These are phyloP conservation scores for Candida quercuum DNA, from an alignment of 805 yeast species.

Conservation along the genomic window DNA sequence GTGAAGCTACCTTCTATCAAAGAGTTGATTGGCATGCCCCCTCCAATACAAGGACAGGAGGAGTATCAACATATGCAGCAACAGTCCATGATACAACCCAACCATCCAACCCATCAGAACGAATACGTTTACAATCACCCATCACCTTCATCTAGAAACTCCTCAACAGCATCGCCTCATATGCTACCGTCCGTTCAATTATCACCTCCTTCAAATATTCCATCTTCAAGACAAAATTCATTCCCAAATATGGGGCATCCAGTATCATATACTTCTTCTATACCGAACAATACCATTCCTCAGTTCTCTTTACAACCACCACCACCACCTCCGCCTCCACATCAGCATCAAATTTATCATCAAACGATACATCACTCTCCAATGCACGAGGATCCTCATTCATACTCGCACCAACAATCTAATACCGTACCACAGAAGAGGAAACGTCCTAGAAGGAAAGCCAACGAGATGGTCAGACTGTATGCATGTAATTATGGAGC, in stretches of 20 bases:
- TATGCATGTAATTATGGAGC: slow-evolving; percentile 42
- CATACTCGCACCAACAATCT: too few species aligned
- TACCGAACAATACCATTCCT: not conserved
- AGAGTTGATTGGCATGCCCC: slow-evolving; percentile 1
- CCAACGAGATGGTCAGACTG: slow-evolving; percentile 49
- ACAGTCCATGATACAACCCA: not conserved
- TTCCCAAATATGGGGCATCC: not conserved
- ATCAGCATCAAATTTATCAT: slow-evolving; percentile 5
- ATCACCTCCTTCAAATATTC: not conserved
- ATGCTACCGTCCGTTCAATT: not conserved
- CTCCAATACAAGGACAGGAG: not conserved
- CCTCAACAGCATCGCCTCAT: not conserved
- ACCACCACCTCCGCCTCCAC: not conserved
- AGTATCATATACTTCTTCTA: not conserved
- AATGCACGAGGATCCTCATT: too few species aligned
- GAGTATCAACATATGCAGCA: not conserved
- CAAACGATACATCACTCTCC: not conserved
- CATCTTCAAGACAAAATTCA: not conserved
- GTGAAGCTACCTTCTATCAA: slow-evolving; percentile 4
- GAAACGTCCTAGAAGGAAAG: slow-evolving; percentile 48
- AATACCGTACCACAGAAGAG: slow-evolving; percentile 17
- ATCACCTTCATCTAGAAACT: not conserved
- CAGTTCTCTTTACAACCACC: not conserved
- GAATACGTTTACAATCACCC: too few species aligned
- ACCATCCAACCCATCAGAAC: too few species aligned